Evolutionary conservation across 352 stramenopile species (phyloP).

Genomic region (Phytophthora pini): DNA sequence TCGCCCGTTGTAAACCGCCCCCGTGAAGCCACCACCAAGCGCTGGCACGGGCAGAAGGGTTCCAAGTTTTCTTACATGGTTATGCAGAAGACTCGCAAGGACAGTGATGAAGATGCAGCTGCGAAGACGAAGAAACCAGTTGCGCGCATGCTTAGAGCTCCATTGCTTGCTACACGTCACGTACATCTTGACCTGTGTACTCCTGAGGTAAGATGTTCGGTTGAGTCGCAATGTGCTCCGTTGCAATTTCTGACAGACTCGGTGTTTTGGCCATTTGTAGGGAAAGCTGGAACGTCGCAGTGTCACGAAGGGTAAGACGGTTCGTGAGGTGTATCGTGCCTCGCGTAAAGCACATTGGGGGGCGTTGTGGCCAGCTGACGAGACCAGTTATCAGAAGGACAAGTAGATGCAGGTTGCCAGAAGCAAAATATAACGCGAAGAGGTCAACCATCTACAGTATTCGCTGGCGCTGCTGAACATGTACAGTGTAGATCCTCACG

Average conservation of each 20-base stretch:
- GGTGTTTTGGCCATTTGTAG: slow-evolving; percentile 34
- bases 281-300: slow-evolving; percentile 77
- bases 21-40: slow-evolving; percentile 76
- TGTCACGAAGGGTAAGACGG: slow-evolving; percentile 77
- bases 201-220: slow-evolving; percentile 48
- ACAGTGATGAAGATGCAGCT: slow-evolving; percentile 27
- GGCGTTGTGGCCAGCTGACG: slow-evolving; percentile 72
- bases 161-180: slow-evolving; percentile 77
- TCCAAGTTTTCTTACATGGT: slow-evolving; percentile 90
- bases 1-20: slow-evolving; percentile 76
- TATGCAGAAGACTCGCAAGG: slow-evolving; percentile 67
- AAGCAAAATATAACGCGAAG: slow-evolving; percentile 1
- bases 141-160: slow-evolving; percentile 71
- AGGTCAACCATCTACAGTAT: too few relatives aligned
- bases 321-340: slow-evolving; percentile 84
- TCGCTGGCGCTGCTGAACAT: too few relatives aligned
- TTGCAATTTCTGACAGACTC: not conserved
- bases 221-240: too few relatives aligned
- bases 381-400: slow-evolving; percentile 67
- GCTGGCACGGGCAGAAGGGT: slow-evolving; percentile 84
- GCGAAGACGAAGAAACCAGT: slow-evolving; percentile 40
- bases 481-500: too few relatives aligned
- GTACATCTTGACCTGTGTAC: slow-evolving; percentile 87
- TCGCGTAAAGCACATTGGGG: slow-evolving; percentile 87
- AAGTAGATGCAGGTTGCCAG: slow-evolving; percentile 27